Base-by-base conservation (phyloP, 305 asterid genomes). In the Stenogyne calaminthoides region DNA sequence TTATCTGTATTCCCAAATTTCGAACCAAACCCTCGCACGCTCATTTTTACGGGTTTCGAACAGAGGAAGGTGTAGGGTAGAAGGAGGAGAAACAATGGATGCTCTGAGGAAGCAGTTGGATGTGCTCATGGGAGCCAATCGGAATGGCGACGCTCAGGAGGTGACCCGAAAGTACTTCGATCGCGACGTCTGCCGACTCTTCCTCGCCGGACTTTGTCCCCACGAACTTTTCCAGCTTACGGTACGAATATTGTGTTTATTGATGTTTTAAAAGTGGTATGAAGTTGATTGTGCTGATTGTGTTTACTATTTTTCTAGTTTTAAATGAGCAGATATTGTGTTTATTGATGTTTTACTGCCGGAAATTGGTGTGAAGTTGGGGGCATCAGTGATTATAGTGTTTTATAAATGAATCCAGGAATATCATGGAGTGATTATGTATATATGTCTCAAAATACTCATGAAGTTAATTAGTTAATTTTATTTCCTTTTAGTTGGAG, bases 171-270 rank as follows among this genome's bases (percentile, higher is more conserved):
- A 91, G 85, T 93, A 93, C 88, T 87, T 52, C 87, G 97, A 93
- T 79, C 97, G 98, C 29, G 98, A 91, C 69, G 98, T 93, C 22
- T 93, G 97, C 80, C 98, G 98, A 76, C 93, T 91, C 58, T 93
- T 69, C 83, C 98, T 93, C 78, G 85, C 94, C 67, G 98, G 98
- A 44, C 96, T 93, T 15, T 93, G 98, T 81, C 97, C 98, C 66
- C 97, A 93, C 84, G 98, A 93, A 64, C 96, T 93, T 69, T 93
- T 93, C 74, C 98, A 93, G 73, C 96, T 93, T 73, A 93, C 98
- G 19, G 98, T 93, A 69, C 74, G 93, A 75, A 25, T 1, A 22
- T 22, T 22, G 25, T 22, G 25, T 22, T 22, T 22, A 22, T 22
- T 22, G 25, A 22, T 22, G 2, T 22, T 22, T 22, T 22, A 2